Base-by-base conservation (phyloP, 441 rosid species). In the Codiaeum variegatum region DNA sequence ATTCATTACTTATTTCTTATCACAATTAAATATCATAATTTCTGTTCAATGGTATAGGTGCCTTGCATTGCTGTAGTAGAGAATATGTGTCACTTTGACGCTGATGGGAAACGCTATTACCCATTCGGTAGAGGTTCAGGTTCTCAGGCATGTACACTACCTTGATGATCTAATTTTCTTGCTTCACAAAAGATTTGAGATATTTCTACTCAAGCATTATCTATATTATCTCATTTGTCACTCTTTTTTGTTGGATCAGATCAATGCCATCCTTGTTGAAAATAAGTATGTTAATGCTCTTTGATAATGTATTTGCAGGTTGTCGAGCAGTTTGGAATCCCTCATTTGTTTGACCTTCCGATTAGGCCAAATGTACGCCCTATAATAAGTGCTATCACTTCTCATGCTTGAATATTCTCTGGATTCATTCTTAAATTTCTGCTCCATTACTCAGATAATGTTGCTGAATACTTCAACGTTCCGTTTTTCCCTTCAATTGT, bases 101-200 rank as follows among this genome's bases (percentile, higher is more conserved):
- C 93, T 59, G 97, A 91, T 76, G 98, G 98, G 61, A 91, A 92
- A 84, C 94, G 98, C 69, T 88, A 87, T 75, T 94, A 94, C 79
- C 98, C 98, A 67, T 92, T 94, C 71, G 97, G 97, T 40, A 88
- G 92, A 89, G 98, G 98, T 73, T 94, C 98, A 67, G 97, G 98
- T 58, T 81, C 97, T 73, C 91, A 92, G 97, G 98, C 81, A 86
- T 62, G 88, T 66, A 66, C 62, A 36, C 67, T 66, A 64, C 56
- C 73, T 56, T 56, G 1, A 44, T 32, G 24, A 9, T 61, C 18
- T 62, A 58, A 55, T 59, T 80, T 49, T 64, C 65, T 73, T 54
- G 19, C 44, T 72, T 54, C 36, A 26, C 18, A 38, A 6, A 49
- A 62, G 5, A 62, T 49, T 21, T 51, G 52, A 56, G 38, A 23